Percentiles rank a stretch among this genome's conserved stretches.
phyloP scores from a whole-genome alignment of 805 yeast genomes.

The Candida awuae region DNA sequence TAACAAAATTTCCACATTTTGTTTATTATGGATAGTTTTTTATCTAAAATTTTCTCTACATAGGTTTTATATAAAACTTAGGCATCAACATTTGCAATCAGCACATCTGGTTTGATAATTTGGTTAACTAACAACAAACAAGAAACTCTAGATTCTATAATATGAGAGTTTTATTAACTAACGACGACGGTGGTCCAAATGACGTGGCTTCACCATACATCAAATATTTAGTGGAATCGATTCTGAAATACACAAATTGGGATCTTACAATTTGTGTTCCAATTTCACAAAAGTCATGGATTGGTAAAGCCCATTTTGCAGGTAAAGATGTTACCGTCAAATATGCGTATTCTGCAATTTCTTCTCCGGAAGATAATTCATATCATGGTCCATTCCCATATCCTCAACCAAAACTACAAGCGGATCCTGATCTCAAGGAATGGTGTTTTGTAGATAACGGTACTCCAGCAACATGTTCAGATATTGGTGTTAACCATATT shows the following conservation, averaged over 20 bases:
- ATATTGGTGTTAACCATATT: conserved; percentile 76
- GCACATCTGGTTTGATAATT: too few relatives aligned
- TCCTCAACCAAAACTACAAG: conserved; percentile 36
- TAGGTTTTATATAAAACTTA: too few relatives aligned
- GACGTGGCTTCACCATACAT: conserved; percentile 77
- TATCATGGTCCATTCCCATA: conserved; percentile 61
- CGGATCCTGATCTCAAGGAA: conserved; percentile 46
- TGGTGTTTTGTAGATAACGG: conserved; percentile 80
- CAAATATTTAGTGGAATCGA: conserved; percentile 67
- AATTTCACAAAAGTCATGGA: conserved; percentile 85
- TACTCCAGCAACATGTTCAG: conserved; percentile 94
- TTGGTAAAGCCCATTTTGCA: conserved; percentile 93
- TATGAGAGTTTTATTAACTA: conserved; percentile 46
- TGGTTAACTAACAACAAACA: too few relatives aligned
- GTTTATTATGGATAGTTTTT: too few relatives aligned
- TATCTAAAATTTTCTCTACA: too few relatives aligned
- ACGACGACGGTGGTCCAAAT: conserved; percentile 94
- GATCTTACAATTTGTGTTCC: conserved; percentile 79
- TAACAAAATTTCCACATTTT: too few relatives aligned
- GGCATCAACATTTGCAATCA: too few relatives aligned
- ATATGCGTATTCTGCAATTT: conserved; percentile 53
- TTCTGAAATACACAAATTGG: conserved; percentile 67
- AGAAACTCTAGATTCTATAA: neutral
- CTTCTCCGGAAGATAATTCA: conserved; percentile 38
- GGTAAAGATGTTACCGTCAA: conserved; percentile 55